Conservation (phyloP, 805 yeast species). For the Cyberlindnera japonica region DNA sequence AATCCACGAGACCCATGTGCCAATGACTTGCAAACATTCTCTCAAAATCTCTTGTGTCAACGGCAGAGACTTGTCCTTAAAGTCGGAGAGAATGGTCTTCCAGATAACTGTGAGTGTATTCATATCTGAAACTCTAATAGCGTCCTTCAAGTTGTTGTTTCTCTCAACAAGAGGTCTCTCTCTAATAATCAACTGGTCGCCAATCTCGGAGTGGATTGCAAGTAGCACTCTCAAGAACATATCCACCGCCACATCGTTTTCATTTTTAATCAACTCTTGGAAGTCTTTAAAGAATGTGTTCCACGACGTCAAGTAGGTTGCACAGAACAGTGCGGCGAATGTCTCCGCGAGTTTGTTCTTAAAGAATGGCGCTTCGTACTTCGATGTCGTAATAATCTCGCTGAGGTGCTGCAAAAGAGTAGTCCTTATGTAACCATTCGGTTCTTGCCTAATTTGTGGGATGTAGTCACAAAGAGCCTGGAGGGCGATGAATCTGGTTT, state of each 20-base stretch:
- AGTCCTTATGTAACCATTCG: constrained; percentile 24
- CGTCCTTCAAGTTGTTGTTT: constrained; percentile 74
- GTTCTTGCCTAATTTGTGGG: constrained; percentile 20
- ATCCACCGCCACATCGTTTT: constrained; percentile 42
- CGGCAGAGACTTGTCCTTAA: constrained; percentile 28
- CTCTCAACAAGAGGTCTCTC: constrained; percentile 59
- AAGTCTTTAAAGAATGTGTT: constrained; percentile 49
- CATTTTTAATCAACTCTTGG: constrained; percentile 31
- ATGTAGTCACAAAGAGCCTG: constrained; percentile 28
- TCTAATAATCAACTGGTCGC: constrained; percentile 81
- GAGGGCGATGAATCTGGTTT: constrained; percentile 28
- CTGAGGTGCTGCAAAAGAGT: constrained; percentile 20
- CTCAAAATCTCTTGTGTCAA: constrained; percentile 47
- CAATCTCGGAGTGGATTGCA: constrained; percentile 85
- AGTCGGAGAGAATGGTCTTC: constrained; percentile 51
- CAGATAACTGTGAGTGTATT: constrained; percentile 58
- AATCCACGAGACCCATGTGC: constrained; percentile 91
- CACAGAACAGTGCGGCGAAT: constrained; percentile 47
- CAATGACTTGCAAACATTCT: constrained; percentile 62
- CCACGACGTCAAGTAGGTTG: constrained; percentile 47
- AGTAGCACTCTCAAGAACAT: constrained; percentile 70
- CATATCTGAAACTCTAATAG: constrained; percentile 77
- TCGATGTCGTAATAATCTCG: constrained; percentile 17
- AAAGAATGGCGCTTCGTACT: constrained; percentile 39
- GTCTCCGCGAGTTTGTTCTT: constrained; percentile 58